These are phyloP conservation scores for Lachnellula subtilissima DNA, from an alignment of 2,329 filamentous ascomycete species.

Conservation along the genomic window DNA sequence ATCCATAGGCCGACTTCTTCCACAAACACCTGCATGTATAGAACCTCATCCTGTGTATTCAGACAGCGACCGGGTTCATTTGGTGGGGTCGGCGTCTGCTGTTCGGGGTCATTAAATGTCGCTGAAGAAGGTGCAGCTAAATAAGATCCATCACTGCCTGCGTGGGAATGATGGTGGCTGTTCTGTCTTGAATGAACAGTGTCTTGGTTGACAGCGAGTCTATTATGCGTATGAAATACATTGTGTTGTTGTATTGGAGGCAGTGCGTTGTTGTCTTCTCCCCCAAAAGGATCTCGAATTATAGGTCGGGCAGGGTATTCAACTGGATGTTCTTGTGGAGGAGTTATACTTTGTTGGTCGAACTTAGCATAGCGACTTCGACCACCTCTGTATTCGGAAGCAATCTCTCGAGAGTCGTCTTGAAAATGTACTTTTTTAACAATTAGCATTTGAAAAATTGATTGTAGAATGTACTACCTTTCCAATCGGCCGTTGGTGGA, in stretches of 20 bases:
- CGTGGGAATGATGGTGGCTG: conserved; percentile 31
- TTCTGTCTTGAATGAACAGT: conserved; percentile 24
- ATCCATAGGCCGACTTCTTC: conserved; percentile 91
- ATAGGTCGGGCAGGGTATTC: conserved; percentile 25
- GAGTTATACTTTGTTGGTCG: conserved; percentile 34
- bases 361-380: conserved; percentile 64
- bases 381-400: conserved; percentile 83
- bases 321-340: conserved; percentile 16
- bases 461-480: conserved; percentile 37
- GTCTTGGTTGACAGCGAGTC: conserved; percentile 23
- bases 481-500: conserved; percentile 59
- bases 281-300: conserved; percentile 8
- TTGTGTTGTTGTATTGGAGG: conserved; percentile 27
- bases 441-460: conserved; percentile 11
- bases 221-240: conserved; percentile 23
- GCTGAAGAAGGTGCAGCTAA: conserved; percentile 37
- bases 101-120: conserved; percentile 23
- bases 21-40: conserved; percentile 90
- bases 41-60: conserved; percentile 69
- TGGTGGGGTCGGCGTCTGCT: conserved; percentile 33
- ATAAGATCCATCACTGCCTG: conserved; percentile 27
- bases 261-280: conserved; percentile 22
- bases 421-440: conserved; percentile 62
- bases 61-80: conserved; percentile 57
- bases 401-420: conserved; percentile 86